phyloP scores from a whole-genome alignment of 345 rosid species.

The Psidium friedrichsthalianum region DNA sequence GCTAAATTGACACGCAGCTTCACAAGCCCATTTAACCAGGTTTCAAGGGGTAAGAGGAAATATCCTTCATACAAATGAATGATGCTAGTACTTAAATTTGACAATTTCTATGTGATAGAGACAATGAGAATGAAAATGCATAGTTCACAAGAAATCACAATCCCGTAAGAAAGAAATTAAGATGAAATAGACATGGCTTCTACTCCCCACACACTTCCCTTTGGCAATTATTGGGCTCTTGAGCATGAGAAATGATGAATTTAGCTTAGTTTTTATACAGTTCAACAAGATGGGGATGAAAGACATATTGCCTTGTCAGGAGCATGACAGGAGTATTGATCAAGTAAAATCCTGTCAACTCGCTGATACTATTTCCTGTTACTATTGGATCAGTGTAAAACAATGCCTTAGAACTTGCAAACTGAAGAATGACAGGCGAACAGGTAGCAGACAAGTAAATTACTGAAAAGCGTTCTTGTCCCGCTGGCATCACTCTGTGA shows the following conservation, averaged over 20 bases:
- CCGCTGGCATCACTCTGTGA: slow-evolving; percentile 68
- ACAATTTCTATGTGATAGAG: background rate
- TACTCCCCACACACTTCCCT: background rate
- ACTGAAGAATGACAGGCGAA: background rate
- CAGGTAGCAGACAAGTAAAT: slow-evolving; percentile 12
- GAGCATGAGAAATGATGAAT: background rate
- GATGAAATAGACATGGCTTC: background rate
- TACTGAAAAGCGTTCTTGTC: slow-evolving; percentile 81
- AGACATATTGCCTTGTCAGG: background rate
- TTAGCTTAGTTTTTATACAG: background rate
- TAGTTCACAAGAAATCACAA: background rate
- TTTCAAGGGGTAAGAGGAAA: background rate
- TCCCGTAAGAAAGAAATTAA: background rate
- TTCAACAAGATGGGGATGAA: background rate
- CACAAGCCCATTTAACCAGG: background rate
- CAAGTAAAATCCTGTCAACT: background rate
- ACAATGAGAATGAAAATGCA: background rate
- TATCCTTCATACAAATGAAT: background rate
- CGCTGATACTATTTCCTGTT: background rate
- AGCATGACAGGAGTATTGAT: background rate
- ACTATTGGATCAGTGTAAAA: background rate
- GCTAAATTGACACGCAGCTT: background rate
- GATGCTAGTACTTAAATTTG: background rate
- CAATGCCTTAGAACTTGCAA: background rate
- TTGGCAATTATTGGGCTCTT: background rate